Evolutionary conservation across 768 basidiomycete genomes (phyloP).

Genomic region (Lepiota subincarnata): DNA sequence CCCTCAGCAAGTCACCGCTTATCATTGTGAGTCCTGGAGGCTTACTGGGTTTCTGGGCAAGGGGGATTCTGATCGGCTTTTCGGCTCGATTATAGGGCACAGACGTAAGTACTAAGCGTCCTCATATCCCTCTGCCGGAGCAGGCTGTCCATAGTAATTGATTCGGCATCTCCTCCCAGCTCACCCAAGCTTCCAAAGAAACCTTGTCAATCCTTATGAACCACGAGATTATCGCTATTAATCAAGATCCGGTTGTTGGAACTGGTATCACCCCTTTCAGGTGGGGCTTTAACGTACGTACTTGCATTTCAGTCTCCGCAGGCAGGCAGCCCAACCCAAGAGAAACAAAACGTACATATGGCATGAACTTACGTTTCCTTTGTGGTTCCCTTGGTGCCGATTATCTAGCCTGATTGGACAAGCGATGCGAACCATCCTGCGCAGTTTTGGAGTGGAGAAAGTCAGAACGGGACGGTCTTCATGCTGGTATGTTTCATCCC

Average conservation of each 20-base stretch:
- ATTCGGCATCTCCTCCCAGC: not conserved
- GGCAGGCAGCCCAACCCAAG: too few relatives aligned
- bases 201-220: constrained; percentile 56
- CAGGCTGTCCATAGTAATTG: too few relatives aligned
- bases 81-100: not conserved
- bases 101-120: constrained; percentile 20
- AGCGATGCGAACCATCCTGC: constrained; percentile 49
- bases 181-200: constrained; percentile 33
- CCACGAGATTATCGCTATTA: constrained; percentile 64
- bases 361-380: not conserved
- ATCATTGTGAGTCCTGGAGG: constrained; percentile 43
- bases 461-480: constrained; percentile 58
- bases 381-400: not conserved
- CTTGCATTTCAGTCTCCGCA: too few relatives aligned
- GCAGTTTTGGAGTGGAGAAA: constrained; percentile 68
- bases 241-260: constrained; percentile 61
- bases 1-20: constrained; percentile 63
- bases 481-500: constrained; percentile 48
- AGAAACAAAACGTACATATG: too few relatives aligned
- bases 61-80: not conserved
- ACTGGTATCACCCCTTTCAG: constrained; percentile 60
- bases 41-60: too few relatives aligned
- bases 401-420: constrained; percentile 37
- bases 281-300: constrained; percentile 62
- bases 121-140: not conserved